Evolutionary conservation across 2,329 filamentous ascomycete species (phyloP).

Genomic region (Teratosphaeria destructans): DNA sequence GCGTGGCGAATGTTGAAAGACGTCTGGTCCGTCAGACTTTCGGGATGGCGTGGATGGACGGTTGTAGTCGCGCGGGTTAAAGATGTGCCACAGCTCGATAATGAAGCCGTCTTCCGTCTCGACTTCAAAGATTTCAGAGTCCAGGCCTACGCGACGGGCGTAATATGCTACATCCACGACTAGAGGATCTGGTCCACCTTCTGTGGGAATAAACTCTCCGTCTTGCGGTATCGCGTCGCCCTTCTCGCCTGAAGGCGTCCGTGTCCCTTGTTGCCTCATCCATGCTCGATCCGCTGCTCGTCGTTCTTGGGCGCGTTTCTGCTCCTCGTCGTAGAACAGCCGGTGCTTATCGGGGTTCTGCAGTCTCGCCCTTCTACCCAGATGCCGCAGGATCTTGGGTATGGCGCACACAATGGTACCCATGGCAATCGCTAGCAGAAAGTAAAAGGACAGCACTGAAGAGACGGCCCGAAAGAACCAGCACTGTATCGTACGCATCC

Average conservation of each 20-base stretch:
- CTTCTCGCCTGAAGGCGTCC: constrained; percentile 34
- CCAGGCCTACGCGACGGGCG: constrained; percentile 74
- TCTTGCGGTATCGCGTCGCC: constrained; percentile 24
- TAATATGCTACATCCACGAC: constrained; percentile 73
- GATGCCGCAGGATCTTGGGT: constrained; percentile 39
- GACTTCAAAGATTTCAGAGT: constrained; percentile 72
- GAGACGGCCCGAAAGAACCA: constrained; percentile 55
- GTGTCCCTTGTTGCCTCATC: constrained; percentile 38
- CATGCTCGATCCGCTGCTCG: constrained; percentile 52
- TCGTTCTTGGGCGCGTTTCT: constrained; percentile 46
- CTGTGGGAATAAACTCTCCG: constrained; percentile 59
- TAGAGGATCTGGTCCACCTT: constrained; percentile 70
- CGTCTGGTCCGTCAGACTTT: constrained; percentile 46
- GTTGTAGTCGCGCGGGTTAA: constrained; percentile 65
- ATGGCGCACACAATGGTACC: constrained; percentile 62
- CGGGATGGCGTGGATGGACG: constrained; percentile 39
- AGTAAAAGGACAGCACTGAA: constrained; percentile 65
- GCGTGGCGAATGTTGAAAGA: constrained; percentile 38
- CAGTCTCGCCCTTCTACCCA: constrained; percentile 47
- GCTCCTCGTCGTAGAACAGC: constrained; percentile 66
- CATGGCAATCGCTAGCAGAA: constrained; percentile 64
- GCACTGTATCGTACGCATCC: constrained; percentile 56
- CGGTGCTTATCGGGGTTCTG: constrained; percentile 50
- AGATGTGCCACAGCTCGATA: constrained; percentile 80
- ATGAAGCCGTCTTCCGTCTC: constrained; percentile 93